Percentiles rank a stretch among this genome's conserved stretches.
Conservation (phyloP, 257 asterid genomes). For the Solanum etuberosum region DNA sequence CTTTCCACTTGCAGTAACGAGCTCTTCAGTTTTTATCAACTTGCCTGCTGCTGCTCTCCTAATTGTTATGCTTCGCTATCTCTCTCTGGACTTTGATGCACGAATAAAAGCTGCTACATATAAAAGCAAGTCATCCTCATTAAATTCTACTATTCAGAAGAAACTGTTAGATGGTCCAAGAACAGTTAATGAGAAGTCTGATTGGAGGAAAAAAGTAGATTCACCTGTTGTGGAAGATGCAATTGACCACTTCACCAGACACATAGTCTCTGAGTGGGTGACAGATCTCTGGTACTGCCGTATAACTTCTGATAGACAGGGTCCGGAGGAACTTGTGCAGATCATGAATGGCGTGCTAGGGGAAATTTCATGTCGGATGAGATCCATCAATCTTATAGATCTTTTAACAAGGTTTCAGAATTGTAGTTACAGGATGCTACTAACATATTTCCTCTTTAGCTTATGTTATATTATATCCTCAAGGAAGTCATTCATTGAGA, state of each 20-base stretch:
- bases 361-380: conserved; percentile 78
- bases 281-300: conserved; percentile 94
- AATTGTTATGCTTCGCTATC: conserved; percentile 61
- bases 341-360: conserved; percentile 78
- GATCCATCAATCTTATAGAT: conserved; percentile 74
- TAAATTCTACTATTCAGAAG: conserved; percentile 20
- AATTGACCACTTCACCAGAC: conserved; percentile 73
- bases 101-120: conserved; percentile 74
- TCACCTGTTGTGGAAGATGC: conserved; percentile 92
- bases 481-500: conserved; percentile 14
- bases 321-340: conserved; percentile 81
- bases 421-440: conserved; percentile 7
- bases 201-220: conserved; percentile 85
- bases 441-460: conserved; percentile 8
- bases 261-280: conserved; percentile 95
- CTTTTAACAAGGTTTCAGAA: conserved; percentile 63
- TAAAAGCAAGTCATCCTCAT: conserved; percentile 46
- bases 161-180: conserved; percentile 26
- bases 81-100: conserved; percentile 70
- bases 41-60: conserved; percentile 70
- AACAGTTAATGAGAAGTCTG: conserved; percentile 34
- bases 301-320: conserved; percentile 84
- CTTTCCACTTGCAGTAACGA: conserved; percentile 52
- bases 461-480: conserved; percentile 7
- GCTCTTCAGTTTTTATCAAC: conserved; percentile 86